These are phyloP conservation scores for Venturia effusa DNA, from an alignment of 2,329 filamentous ascomycete genomes.

Conservation along the genomic window DNA sequence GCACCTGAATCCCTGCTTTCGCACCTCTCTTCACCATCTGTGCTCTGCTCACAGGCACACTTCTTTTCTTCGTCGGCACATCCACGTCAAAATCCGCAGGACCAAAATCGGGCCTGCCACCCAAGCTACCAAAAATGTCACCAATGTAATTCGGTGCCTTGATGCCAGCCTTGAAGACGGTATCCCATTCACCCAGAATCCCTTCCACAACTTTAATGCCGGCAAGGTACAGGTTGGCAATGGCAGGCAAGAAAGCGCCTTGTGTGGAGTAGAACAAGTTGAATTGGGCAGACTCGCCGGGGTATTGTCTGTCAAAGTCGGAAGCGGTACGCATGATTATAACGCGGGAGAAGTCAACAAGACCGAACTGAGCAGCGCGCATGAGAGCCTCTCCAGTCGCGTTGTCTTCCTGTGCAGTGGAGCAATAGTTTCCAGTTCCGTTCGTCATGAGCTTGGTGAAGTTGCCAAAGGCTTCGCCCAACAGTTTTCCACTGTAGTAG, in stretches of 20 bases:
- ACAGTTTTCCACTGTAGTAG: conserved; percentile 20
- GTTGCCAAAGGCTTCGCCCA: conserved; percentile 20
- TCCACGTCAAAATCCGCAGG: neutral
- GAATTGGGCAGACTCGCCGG: conserved; percentile 41
- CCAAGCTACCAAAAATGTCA: conserved; percentile 37
- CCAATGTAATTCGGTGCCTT: conserved; percentile 55
- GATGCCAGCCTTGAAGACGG: conserved; percentile 47
- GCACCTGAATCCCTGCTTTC: conserved; percentile 1
- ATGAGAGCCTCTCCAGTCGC: conserved; percentile 24
- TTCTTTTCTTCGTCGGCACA: neutral
- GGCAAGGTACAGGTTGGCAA: conserved; percentile 56
- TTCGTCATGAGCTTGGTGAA: conserved; percentile 24
- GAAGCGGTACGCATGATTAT: conserved; percentile 38
- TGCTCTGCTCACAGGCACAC: neutral
- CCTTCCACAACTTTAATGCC: conserved; percentile 55
- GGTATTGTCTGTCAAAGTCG: conserved; percentile 56
- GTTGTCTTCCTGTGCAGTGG: conserved; percentile 26
- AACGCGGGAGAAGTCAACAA: conserved; percentile 25
- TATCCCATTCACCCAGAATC: conserved; percentile 51
- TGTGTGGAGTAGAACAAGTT: conserved; percentile 51
- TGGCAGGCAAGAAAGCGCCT: conserved; percentile 50
- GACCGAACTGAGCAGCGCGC: conserved; percentile 18
- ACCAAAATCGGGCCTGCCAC: conserved; percentile 11
- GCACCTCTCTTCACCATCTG: neutral
- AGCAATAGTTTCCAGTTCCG: conserved; percentile 26